Base-by-base conservation (phyloP, 306 rosid genomes). In the Gleditsia sinensis region DNA sequence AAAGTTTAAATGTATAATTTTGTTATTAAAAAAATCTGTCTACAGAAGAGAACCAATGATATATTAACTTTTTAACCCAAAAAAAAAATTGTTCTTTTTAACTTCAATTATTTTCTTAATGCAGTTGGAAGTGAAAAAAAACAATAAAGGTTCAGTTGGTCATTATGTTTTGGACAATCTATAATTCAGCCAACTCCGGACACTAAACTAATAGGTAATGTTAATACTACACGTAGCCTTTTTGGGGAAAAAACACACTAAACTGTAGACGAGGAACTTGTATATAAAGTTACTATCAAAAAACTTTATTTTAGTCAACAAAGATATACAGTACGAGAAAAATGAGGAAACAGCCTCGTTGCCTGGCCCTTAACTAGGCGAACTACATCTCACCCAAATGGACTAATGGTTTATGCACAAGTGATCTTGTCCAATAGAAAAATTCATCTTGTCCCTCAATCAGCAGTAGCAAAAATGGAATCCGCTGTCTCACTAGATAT, bases 401-500 rank as follows among this genome's bases (percentile, higher is more conserved):
- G 28, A 50, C 53, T 24, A 27, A 37, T 50, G 30, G 37, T 68
- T 42, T 70, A 60, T 62, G 66, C 75, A 64, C 65, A 53, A 75
- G 32, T 60, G 23, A 34, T 24, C n/a, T 67, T 14, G 21, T 14
- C 59, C 64, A n/a, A n/a, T n/a, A n/a, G n/a, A n/a, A n/a, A n/a
- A n/a, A n/a, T n/a, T n/a, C n/a, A 34, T 24, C n/a, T 67, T 14
- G 21, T 14, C 59, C 64, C 17, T 12, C 53, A 34, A 73, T 63
- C 77, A 49, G 57, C 81, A 64, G 72, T 76, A 56, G 71, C 83
- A 75, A 83, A 79, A 84, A 28, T 62, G 72, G 40, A 73, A 76
- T 53, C 50, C 58, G 25, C 68, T 55, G 54, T 23, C 33, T 39
- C 65, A 53, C 13, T 28, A 5, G 60, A 69, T 48, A 17, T 50